phyloP scores from a whole-genome alignment of 2,329 filamentous ascomycete genomes.

The Sclerotinia spermophila region DNA sequence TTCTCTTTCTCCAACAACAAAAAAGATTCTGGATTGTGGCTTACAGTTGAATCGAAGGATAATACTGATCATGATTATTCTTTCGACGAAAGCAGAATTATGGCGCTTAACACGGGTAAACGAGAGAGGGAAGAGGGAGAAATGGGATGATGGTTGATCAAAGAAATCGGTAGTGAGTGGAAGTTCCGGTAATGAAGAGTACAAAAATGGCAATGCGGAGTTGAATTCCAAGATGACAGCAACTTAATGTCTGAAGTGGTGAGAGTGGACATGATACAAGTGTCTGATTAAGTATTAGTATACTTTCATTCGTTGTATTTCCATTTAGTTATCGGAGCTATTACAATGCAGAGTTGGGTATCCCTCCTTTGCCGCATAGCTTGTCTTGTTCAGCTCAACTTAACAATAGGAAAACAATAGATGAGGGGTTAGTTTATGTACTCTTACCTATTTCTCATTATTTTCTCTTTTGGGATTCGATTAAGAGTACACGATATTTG shows the following conservation, averaged over 20 bases:
- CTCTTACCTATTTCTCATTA: neutral
- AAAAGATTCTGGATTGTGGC: neutral
- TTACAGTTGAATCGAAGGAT: neutral
- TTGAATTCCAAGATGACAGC: neutral
- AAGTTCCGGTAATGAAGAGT: neutral
- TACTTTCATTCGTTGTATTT: neutral
- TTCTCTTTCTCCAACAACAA: neutral
- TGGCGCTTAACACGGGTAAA: neutral
- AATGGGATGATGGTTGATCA: neutral
- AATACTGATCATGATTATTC: fast-evolving
- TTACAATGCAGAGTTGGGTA: neutral
- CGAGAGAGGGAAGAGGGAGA: neutral
- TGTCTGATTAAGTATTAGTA: neutral
- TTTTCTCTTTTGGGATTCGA: neutral
- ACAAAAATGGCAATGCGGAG: neutral
- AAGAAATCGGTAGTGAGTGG: neutral
- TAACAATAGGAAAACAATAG: neutral
- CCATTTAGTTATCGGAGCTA: neutral
- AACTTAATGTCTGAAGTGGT: neutral
- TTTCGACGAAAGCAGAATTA: fast-evolving
- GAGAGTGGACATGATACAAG: neutral
- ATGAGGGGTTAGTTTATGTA: neutral
- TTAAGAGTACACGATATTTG: neutral
- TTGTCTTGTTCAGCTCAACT: neutral
- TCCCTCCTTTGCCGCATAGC: too few relatives aligned